Conservation (phyloP, 148 eudicot species). For the Dianthus caryophyllus region DNA sequence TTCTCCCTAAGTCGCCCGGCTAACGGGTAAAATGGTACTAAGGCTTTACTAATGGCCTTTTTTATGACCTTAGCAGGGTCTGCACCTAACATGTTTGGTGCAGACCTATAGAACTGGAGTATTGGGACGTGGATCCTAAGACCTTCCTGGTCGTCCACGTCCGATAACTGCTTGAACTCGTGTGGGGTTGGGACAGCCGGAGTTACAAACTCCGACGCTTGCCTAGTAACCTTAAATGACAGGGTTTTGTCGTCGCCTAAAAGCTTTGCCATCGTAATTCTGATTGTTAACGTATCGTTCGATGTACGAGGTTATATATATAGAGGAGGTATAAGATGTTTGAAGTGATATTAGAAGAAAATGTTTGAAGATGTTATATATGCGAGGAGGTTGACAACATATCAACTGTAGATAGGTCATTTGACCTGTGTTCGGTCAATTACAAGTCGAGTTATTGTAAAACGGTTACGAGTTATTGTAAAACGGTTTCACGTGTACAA, state of each 20-base stretch:
- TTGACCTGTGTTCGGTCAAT: too few species aligned
- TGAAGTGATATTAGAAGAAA: too few species aligned
- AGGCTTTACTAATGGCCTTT: slow-evolving; percentile 33
- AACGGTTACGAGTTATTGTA: too few species aligned
- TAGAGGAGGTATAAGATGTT: too few species aligned
- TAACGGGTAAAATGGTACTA: slow-evolving; percentile 37
- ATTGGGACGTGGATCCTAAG: slow-evolving; percentile 36
- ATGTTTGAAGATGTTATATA: too few species aligned
- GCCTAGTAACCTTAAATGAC: slow-evolving; percentile 31
- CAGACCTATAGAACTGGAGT: slow-evolving; percentile 30
- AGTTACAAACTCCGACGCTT: slow-evolving; percentile 24
- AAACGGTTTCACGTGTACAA: too few species aligned
- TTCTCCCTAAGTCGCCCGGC: slow-evolving; percentile 41
- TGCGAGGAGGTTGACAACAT: too few species aligned
- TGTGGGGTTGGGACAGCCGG: slow-evolving; percentile 34
- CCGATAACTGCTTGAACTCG: slow-evolving; percentile 31
- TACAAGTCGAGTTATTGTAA: too few species aligned
- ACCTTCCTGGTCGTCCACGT: slow-evolving; percentile 40
- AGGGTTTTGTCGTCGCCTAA: slow-evolving; percentile 8
- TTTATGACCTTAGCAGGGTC: slow-evolving; percentile 34
- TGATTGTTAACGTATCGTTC: too few species aligned
- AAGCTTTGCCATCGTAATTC: background rate
- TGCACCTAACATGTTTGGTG: slow-evolving; percentile 1
- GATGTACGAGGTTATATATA: too few species aligned
- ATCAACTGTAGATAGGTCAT: too few species aligned